Evolutionary conservation across 75 land plant species (phyloP).

Genomic region (Cunninghamia lanceolata): DNA sequence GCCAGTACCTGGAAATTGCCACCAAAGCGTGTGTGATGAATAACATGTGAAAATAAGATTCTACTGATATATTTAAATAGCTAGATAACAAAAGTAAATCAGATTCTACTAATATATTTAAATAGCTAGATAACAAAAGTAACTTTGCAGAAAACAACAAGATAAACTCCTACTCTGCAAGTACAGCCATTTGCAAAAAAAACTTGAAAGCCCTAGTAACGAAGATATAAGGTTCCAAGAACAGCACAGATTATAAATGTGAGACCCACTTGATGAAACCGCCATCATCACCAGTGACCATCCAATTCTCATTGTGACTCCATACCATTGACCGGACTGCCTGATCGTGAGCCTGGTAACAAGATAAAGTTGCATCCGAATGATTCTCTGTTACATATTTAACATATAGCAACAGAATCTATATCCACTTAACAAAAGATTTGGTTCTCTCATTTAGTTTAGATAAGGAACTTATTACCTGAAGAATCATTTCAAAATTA

Average conservation of each 20-base stretch:
- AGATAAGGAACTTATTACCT: constrained; percentile 39
- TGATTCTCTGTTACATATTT: not conserved
- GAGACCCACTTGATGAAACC: constrained; percentile 85
- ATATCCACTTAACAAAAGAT: not conserved
- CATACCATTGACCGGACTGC: constrained; percentile 98
- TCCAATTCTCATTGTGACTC: constrained; percentile 99
- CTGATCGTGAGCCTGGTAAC: constrained; percentile 91
- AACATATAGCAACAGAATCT: not conserved
- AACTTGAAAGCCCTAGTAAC: not conserved
- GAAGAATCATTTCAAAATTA: constrained; percentile 99
- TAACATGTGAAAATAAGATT: constrained; percentile 4
- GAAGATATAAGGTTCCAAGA: not conserved
- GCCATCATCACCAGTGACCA: constrained; percentile 99
- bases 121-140: not conserved
- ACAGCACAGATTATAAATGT: not conserved
- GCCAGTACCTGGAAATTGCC: constrained; percentile 82
- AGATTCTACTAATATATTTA: not conserved
- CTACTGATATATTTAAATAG: not conserved
- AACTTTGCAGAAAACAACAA: not conserved
- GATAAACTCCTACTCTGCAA: not conserved
- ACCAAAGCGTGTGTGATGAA: not conserved
- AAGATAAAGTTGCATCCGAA: not conserved
- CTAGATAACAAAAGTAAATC: not conserved
- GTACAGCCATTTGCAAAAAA: not conserved
- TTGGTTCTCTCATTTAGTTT: not conserved